A percentile compares a stretch with the other conserved stretches of the same genome.
phyloP scores from a whole-genome alignment of 2,329 filamentous ascomycete species.

The Neofusicoccum umdonicola region DNA sequence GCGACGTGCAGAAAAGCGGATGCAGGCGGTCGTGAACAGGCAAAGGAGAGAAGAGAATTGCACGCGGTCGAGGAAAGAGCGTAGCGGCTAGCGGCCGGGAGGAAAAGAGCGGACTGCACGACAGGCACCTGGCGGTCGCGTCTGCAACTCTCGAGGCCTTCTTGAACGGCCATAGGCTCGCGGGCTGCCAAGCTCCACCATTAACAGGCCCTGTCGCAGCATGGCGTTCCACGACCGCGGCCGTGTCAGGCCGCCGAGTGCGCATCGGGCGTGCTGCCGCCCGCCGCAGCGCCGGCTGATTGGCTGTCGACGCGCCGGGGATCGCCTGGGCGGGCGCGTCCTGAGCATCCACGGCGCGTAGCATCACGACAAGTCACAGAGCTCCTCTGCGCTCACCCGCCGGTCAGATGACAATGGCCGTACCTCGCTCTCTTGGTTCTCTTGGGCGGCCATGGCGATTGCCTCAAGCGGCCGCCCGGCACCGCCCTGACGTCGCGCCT shows the following conservation, averaged over 20 bases:
- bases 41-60: background rate
- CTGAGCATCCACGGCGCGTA: conserved; percentile 11
- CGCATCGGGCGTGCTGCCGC: background rate
- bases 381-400: background rate
- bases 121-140: conserved; percentile 9
- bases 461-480: background rate
- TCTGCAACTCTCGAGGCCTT: conserved; percentile 11
- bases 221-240: conserved; percentile 16
- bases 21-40: background rate
- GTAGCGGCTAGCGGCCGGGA: conserved; percentile 10
- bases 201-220: conserved; percentile 14
- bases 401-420: conserved; percentile 1
- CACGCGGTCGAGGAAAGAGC: conserved; percentile 1
- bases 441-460: conserved; percentile 4
- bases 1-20: background rate
- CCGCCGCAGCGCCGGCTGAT: background rate
- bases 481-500: background rate
- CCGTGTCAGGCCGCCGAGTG: conserved; percentile 12
- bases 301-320: conserved; percentile 3
- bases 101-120: conserved; percentile 14
- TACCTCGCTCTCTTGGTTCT: conserved; percentile 2
- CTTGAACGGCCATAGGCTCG: conserved; percentile 11
- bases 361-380: conserved; percentile 15
- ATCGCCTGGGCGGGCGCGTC: background rate
- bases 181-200: background rate